These are phyloP conservation scores for Osmanthus fragrans DNA, from an alignment of 257 asterid genomes.

Conservation along the genomic window DNA sequence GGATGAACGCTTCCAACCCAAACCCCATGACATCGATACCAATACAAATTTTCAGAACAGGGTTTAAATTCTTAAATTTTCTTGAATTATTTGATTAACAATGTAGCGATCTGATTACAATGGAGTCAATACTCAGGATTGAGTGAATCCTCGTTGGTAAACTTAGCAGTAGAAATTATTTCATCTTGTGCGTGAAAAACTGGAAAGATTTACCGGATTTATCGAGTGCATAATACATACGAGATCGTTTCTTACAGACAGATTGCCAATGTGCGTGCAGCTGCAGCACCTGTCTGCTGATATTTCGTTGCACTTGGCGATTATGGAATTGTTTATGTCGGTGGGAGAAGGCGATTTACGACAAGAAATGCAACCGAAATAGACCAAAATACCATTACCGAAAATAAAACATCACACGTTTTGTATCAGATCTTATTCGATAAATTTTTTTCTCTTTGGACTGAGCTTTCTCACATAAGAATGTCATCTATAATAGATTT, in stretches of 20 bases:
- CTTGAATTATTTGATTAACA: conserved; percentile 10
- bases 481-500: too few species aligned
- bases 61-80: conserved; percentile 4
- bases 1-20: conserved; percentile 92
- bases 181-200: not conserved
- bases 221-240: not conserved
- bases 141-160: conserved; percentile 26
- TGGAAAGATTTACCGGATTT: not conserved
- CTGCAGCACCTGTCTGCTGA: not conserved
- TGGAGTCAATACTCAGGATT: conserved; percentile 26
- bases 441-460: too few species aligned
- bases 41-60: conserved; percentile 29
- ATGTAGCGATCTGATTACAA: conserved; percentile 24
- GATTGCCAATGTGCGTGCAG: conserved; percentile 32
- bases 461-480: too few species aligned
- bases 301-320: conserved; percentile 31
- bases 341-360: conserved; percentile 12
- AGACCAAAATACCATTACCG: too few species aligned
- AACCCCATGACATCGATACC: conserved; percentile 93
- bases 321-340: conserved; percentile 22
- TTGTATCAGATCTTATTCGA: too few species aligned
- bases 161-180: conserved; percentile 14
- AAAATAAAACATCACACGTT: too few species aligned
- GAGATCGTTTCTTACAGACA: not conserved
- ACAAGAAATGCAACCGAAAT: too few species aligned